phyloP scores from a whole-genome alignment of 2,329 filamentous ascomycete species.

The Neoscytalidium dimidiatum region DNA sequence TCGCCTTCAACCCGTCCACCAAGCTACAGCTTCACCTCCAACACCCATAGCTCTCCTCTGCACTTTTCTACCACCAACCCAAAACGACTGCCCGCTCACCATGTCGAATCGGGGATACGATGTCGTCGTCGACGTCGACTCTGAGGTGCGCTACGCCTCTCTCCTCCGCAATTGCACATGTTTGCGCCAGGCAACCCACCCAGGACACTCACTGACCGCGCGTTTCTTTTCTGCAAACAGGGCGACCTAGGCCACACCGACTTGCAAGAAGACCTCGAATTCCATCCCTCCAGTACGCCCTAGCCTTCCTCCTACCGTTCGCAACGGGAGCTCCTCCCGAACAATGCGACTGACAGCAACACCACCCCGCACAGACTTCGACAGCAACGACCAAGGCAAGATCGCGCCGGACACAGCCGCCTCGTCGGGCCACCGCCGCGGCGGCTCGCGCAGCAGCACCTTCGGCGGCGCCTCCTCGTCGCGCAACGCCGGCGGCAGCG shows the following conservation, averaged over 20 bases:
- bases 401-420: slow-evolving; percentile 43
- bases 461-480: slow-evolving; percentile 3
- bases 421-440: slow-evolving; percentile 23
- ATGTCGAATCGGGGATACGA: slow-evolving; percentile 92
- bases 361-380: slow-evolving; percentile 59
- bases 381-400: slow-evolving; percentile 56
- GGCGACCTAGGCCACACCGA: slow-evolving; percentile 97
- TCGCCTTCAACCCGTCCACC: slow-evolving; percentile 9
- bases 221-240: slow-evolving; percentile 57
- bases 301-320: slow-evolving; percentile 14
- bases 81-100: not conserved
- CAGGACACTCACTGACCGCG: slow-evolving; percentile 22
- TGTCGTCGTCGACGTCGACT: slow-evolving; percentile 95
- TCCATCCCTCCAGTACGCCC: slow-evolving; percentile 78
- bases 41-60: not conserved
- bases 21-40: slow-evolving; percentile 7
- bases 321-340: slow-evolving; percentile 6
- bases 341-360: not conserved
- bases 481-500: slow-evolving; percentile 29
- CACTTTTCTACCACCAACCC: not conserved
- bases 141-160: slow-evolving; percentile 68
- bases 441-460: not conserved
- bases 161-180: not conserved
- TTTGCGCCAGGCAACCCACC: not conserved
- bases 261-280: slow-evolving; percentile 97